A percentile compares a stretch with the other conserved stretches of the same genome.
These are phyloP conservation scores for Jaapia argillacea DNA, from an alignment of 768 basidiomycete species.

Conservation along the genomic window DNA sequence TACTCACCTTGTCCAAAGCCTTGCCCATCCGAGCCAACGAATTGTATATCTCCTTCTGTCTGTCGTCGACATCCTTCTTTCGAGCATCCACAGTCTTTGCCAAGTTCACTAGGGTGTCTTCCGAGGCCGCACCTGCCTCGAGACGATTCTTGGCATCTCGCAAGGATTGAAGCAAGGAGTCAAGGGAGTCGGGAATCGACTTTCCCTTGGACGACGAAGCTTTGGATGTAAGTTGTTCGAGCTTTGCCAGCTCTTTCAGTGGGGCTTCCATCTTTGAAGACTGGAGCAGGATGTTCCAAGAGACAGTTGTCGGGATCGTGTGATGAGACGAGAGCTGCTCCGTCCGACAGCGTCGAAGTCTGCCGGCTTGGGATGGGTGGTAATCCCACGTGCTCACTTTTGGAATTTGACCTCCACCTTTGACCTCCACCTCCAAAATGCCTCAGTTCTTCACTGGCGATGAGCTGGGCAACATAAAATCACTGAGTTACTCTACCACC, in stretches of 20 bases:
- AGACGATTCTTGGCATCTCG: constrained; percentile 44
- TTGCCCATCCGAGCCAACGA: constrained; percentile 75
- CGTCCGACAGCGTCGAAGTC: too few species aligned
- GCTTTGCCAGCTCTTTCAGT: constrained; percentile 70
- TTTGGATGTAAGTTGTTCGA: constrained; percentile 50
- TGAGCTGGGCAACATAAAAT: constrained; percentile 69
- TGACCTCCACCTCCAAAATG: too few species aligned
- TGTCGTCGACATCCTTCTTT: constrained; percentile 82
- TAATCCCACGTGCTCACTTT: too few species aligned
- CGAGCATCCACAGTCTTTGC: constrained; percentile 50
- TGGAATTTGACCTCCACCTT: too few species aligned
- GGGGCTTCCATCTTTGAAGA: constrained; percentile 60
- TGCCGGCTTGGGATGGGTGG: too few species aligned
- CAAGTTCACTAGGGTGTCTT: constrained; percentile 39
- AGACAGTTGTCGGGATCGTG: too few species aligned
- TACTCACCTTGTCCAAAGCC: constrained; percentile 83
- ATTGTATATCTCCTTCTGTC: constrained; percentile 82
- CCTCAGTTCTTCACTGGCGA: constrained; percentile 67
- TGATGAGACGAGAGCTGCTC: too few species aligned
- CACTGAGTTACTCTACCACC: constrained; percentile 32
- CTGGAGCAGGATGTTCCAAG: too few species aligned
- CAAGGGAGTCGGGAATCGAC: constrained; percentile 51
- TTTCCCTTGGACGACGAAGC: constrained; percentile 37
- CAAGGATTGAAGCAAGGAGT: constrained; percentile 50
- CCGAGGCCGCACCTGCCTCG: constrained; percentile 35